Base-by-base conservation (phyloP, 2,329 filamentous ascomycete species). In the Verticillium nonalfalfae region DNA sequence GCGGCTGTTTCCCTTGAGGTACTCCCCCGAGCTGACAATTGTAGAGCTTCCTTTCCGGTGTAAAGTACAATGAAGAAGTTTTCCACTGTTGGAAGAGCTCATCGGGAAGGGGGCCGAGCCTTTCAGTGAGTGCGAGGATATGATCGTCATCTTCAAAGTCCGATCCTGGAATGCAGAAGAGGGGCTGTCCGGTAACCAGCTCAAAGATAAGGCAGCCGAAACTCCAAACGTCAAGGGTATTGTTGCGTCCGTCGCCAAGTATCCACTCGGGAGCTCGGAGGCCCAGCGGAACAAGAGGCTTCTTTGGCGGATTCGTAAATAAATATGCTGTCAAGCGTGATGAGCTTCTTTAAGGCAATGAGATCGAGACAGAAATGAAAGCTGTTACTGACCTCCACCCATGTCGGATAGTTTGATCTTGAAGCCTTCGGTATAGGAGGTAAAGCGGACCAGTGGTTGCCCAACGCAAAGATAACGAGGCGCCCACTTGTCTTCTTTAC, bases 191-290 rank as follows among this genome's bases (percentile, higher is more conserved):
- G 13, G 68, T 70, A 31, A 73, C 50, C 31, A 72, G 67, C 63
- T 72, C 67, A 61, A 71, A 73, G 18, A 71, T 36, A 59, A 73
- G 69, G 54, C 69, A 72, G 58, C 71, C 68, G 38, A 72, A 74
- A 59, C 69, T 71, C 71, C 70, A 74, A 26, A 72, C 57, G 54
- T 71, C 70, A 4, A 69, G 56, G 3, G 64, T 65, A 50, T 66
- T 63, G 59, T 68, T 57, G 13, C 71, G 61, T 0, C 59, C 57
- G 34, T 68, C 65, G 11, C 59, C 58, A 52, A 73, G 66, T n/a
- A 73, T 57, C 50, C 70, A 58, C 64, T 72, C 72, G 2, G 70
- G 70, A 58, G 71, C 55, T 35, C 69, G 68, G 55, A 72, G 69
- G 45, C 69, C 68, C 54, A 57, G 56, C 50, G 70, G 69, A 39